Evolutionary conservation across 306 rosid species (phyloP), one percentile per base, ranked within the genome.

Genomic region (Vigna nakashimae): DNA sequence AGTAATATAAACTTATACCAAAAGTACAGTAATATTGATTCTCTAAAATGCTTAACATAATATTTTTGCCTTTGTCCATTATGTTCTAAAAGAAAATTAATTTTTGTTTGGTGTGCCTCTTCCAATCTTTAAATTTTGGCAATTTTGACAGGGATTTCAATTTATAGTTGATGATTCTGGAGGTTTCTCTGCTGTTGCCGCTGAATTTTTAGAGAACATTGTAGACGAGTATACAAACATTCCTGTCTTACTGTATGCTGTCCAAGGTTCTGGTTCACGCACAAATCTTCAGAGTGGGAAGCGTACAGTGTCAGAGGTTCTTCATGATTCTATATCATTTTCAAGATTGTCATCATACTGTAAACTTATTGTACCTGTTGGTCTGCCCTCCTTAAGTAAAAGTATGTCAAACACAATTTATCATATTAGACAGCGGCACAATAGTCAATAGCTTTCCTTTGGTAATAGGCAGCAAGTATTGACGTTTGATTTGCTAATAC

Each of bases 131-230:
- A 65, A 78, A 65, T 58, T 75, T 74, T 79, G 72, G 73, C 88
- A 73, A 50, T 57, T 75, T 75, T 79, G 66, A 71, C 89, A 94
- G 98, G 98, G 98, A 57, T 88, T 94, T 84, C 98, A 94, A 81
- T 94, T 92, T 75, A 38, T 89, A 43, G 87, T 92, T 75, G 96
- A 92, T 14, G 93, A 92, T 74, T 89, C 97, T 0, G 97, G 97
- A 58, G 98, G 98, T 77, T 94, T 94, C 90, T 90, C 98, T 59
- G 83, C 97, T 38, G 69, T 92, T 72, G 97, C 95, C 82, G 80
- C 83, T 30, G 98, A 90, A 69, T 80, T 90, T 82, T 84, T 92
- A 17, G 98, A 94, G 90, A 89, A 82, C 57, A 86, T 92, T 85
- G 97, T 79, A 16, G 98, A 92, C 79, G 97, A 92, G 63, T 94